Base-by-base conservation (phyloP, 2,329 filamentous ascomycete genomes). In the Venturia oleaginea region DNA sequence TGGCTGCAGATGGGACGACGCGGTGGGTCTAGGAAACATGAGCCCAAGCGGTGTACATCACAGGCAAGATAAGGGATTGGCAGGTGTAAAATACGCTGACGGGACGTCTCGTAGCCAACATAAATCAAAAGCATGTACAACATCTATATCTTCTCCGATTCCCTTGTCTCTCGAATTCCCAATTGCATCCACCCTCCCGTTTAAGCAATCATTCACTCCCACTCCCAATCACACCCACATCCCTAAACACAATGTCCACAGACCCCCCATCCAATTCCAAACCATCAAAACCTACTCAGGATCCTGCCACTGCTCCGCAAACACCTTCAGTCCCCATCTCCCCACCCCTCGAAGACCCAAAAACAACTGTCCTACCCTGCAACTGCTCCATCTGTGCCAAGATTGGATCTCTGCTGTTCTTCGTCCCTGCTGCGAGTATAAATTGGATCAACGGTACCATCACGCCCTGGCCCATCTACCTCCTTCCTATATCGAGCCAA, bases 1-100 rank as follows among this genome's bases (percentile, higher is more conserved):
- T 75, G 27, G 79, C 73, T 17, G 82, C 80, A 67, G 82, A 61
- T 76, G 46, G 43, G 75, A 75, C 67, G 76, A 67, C 73, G 73
- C 59, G 76, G 75, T 63, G 77, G 67, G 75, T 77, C 75, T 74
- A 77, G 5, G 75, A 27, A 43, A 42, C 24, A 60, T 4, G 34
- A 42, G 40, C 5, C 17, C 32, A 40, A 37, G n/a, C 59, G n/a
- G 34, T 60, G n/a, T 27, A 59, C 13, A 11, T 32, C 5, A 10
- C 10, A 37, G 19, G 4, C 10, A 27, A 19, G 37, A 73, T 73
- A 66, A 72, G 74, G 67, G 74, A 75, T 74, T 74, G 75, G 74
- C 67, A n/a, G 71, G 69, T 32, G 70, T 68, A 13, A 69, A n/a
- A 43, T 22, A 51, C 22, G 46, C 46, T 51, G 46, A 51, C 46